Base-by-base conservation (phyloP, 2,329 filamentous ascomycete species). In the Stagonosporopsis rhizophila region DNA sequence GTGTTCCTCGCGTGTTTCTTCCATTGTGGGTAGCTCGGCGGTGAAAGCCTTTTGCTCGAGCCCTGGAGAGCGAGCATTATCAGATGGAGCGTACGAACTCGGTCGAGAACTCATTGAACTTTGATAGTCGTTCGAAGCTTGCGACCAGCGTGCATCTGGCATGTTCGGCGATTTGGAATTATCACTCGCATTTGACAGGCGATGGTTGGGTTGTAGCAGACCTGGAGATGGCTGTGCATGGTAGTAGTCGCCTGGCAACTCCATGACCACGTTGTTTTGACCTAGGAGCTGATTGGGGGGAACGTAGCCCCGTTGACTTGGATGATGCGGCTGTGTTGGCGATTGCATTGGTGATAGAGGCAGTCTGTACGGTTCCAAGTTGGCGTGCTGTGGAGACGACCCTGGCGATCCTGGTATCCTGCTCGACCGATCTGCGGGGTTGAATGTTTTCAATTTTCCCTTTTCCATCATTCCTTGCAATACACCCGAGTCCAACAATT, bases 381-480 rank as follows among this genome's bases (percentile, higher is more conserved):
- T 66, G 9, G 69, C 70, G 4, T 59, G 46, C 6, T 60, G 65
- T 6, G 65, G 69, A 2, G 66, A 69, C 5, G 44, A 39, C n/a
- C 49, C 49, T 37, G 55, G 39, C 11, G 51, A 52, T 11, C 39
- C 44, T 28, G 54, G 39, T 17, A 51, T 25, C 17, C 38, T 49
- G 17, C 56, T 46, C 2, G 67, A 66, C 22, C 67, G 69, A 37
- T 77, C 76, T 34, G 76, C 78, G 2, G 81, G 80, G 62, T 83
- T 83, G 59, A 85, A 71, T 0, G 87, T 89, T 75, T 80, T 85
- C 56, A 89, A 78, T 66, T 79, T 83, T 42, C 87, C 87, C 59
- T 87, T 79, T 64, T 88, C 82, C 67, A 89, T 85, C 86, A 90
- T 89, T 52, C 85, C 87, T 38, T 85, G 83, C 44, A 90, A 78